Evolutionary conservation across 2,329 filamentous ascomycete species (phyloP).

Genomic region (Sphaerulina populicola): DNA sequence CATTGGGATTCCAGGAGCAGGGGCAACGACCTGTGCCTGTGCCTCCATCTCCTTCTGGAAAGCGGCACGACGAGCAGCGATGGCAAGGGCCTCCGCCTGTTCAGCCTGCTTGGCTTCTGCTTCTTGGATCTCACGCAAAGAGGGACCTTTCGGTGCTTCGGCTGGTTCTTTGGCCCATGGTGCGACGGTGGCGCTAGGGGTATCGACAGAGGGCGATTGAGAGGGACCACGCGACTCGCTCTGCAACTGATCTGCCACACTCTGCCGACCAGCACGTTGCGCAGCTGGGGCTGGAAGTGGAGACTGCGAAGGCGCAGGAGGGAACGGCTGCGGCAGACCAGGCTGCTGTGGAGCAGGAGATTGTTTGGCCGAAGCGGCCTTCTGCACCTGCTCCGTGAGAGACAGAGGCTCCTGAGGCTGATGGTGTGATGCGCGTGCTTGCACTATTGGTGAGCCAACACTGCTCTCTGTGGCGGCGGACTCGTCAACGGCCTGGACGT

Average conservation of each 20-base stretch:
- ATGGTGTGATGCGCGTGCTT: conserved; percentile 10
- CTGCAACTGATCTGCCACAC: conserved; percentile 66
- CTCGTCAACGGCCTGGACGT: conserved; percentile 6
- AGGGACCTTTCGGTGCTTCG: conserved; percentile 72
- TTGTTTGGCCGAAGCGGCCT: conserved; percentile 56
- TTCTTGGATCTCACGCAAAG: conserved; percentile 92
- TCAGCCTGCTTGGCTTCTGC: conserved; percentile 88
- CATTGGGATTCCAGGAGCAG: conserved; percentile 69
- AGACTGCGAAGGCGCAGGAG: conserved; percentile 63
- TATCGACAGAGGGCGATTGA: conserved; percentile 62
- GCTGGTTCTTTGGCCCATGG: conserved; percentile 86
- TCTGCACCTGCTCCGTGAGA: conserved; percentile 75
- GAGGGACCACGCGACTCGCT: conserved; percentile 63
- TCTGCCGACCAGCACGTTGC: conserved; percentile 66
- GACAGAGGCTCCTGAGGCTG: conserved; percentile 52
- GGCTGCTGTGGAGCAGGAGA: conserved; percentile 44
- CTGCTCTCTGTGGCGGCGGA: conserved; percentile 20
- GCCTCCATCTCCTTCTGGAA: conserved; percentile 70
- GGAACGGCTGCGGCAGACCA: conserved; percentile 70
- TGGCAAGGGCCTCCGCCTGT: conserved; percentile 73
- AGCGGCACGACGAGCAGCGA: conserved; percentile 64
- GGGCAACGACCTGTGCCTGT: conserved; percentile 46
- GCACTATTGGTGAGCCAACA: conserved; percentile 13
- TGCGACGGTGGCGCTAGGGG: conserved; percentile 64
- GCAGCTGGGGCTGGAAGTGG: conserved; percentile 82